Evolutionary conservation across 768 basidiomycete genomes (phyloP).

Genomic region (Coprinellus micaceus): DNA sequence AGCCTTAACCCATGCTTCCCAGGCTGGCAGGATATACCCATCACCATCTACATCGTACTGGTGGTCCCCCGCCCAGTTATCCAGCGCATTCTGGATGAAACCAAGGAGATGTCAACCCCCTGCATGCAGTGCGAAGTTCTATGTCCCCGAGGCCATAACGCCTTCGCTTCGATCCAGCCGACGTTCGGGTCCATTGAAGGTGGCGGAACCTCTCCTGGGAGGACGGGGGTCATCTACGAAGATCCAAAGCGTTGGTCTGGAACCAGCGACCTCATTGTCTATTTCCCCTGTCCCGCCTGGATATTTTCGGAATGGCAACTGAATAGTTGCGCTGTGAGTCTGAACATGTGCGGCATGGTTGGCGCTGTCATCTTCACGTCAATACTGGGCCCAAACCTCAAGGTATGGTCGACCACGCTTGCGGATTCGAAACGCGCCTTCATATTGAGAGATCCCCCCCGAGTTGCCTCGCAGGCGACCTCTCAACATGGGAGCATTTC

Average conservation of each 20-base stretch:
- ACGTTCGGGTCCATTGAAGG: conserved; percentile 27
- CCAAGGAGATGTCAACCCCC: conserved; percentile 24
- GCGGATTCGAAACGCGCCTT: conserved; percentile 26
- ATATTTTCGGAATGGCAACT: conserved; percentile 24
- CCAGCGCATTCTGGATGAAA: conserved; percentile 18
- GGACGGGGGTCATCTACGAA: conserved; percentile 23
- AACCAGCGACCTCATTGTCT: conserved; percentile 30
- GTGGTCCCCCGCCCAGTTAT: conserved; percentile 29
- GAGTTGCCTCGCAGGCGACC: conserved; percentile 12
- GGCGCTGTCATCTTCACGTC: conserved; percentile 7
- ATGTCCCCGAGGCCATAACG: conserved; percentile 21
- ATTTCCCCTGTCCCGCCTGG: conserved; percentile 31
- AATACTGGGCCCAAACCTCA: conserved; percentile 24
- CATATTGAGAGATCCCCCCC: conserved; percentile 25
- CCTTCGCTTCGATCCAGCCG: conserved; percentile 30
- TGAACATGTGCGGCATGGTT: conserved; percentile 25
- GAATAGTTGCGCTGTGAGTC: conserved; percentile 16
- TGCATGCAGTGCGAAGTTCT: conserved; percentile 31
- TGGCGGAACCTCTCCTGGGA: conserved; percentile 1
- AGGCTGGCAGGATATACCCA: conserved; percentile 29
- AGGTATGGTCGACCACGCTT: conserved; percentile 24
- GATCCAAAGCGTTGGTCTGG: conserved; percentile 31
- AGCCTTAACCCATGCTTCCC: conserved; percentile 19
- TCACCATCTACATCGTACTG: conserved; percentile 29
- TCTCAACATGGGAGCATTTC: neutral